Evolutionary conservation across 306 rosid species (phyloP), one percentile per base, ranked within the genome.

Genomic region (barrel medic (Medicago truncatula)): DNA sequence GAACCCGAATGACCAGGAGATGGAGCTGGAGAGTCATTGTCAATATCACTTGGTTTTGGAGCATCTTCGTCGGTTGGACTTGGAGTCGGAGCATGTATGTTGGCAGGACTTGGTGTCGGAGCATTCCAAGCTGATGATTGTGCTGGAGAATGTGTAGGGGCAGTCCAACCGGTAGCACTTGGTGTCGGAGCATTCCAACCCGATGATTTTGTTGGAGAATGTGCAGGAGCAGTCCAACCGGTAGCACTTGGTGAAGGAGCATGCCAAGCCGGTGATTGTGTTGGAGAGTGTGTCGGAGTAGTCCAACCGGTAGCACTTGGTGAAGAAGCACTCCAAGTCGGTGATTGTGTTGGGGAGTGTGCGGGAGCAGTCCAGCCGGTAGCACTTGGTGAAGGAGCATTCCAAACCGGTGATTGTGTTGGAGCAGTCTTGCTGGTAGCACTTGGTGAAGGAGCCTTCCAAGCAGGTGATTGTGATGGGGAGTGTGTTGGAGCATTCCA

Each of bases 1-100:
- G 82, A 53, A 17, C 73, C 76, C 1, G 89, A 76, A 13, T 50
- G 70, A 0, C n/a, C 23, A 0, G 76, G 91, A 25, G 81, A 5
- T 0, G 88, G 76, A 4, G 78, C 68, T 31, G 57, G 75, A 57
- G 81, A 2, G 25, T 17, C 0, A 1, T 2, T 2, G 39, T 36
- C 11, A 16, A 28, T 0, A 28, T 4, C 31, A 34, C 38, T 34
- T 34, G 38, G 38, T 34, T 7, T 34, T 1, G 38, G 38, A 34
- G 38, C 38, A 23, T n/a, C n/a, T n/a, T n/a, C n/a, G n/a, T n/a
- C n/a, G n/a, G n/a, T n/a, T n/a, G n/a, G n/a, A n/a, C 3, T 5
- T 49, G 53, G 7, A 5, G 53, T 0, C 4, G 53, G 16, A 47
- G 16, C 17, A 10, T 43, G n/a, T n/a, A n/a, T n/a, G n/a, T n/a